Conservation (phyloP, 768 basidiomycete genomes). For the Tephrocybe rancida region DNA sequence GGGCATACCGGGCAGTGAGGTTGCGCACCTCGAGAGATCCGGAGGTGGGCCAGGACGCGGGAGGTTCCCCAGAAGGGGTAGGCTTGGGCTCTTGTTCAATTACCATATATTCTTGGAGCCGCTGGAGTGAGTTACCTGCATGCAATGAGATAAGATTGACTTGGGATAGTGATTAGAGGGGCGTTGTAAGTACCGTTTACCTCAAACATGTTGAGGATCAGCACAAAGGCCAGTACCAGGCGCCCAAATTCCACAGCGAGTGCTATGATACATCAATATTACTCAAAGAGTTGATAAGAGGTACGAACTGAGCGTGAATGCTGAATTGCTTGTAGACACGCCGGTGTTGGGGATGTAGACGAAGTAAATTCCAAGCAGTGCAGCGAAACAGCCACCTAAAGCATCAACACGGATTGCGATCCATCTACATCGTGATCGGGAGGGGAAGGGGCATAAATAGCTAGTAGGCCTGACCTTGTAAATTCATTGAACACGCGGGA, state of each 20-base stretch:
- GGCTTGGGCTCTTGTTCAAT: slow-evolving; percentile 57
- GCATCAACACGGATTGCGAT: slow-evolving; percentile 53
- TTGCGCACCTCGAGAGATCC: slow-evolving; percentile 13
- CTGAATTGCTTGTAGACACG: slow-evolving; percentile 13
- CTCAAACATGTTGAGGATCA: slow-evolving; percentile 42
- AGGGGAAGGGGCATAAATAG: too few relatives aligned
- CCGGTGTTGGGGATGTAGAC: slow-evolving; percentile 51
- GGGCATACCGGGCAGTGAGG: slow-evolving; percentile 54
- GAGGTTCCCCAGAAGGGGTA: slow-evolving; percentile 41
- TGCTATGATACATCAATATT: not conserved
- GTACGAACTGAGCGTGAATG: slow-evolving; percentile 15
- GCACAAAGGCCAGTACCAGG: slow-evolving; percentile 49
- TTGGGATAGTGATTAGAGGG: not conserved
- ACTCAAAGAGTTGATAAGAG: not conserved
- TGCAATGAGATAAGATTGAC: not conserved
- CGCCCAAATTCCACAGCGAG: slow-evolving; percentile 49
- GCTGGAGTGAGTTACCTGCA: slow-evolving; percentile 50
- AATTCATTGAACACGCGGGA: slow-evolving; percentile 51
- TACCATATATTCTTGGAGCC: slow-evolving; percentile 62
- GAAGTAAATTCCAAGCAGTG: slow-evolving; percentile 53
- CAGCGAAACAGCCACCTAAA: slow-evolving; percentile 55
- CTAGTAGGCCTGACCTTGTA: slow-evolving; percentile 7
- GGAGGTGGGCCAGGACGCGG: slow-evolving; percentile 62
- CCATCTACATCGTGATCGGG: slow-evolving; percentile 43
- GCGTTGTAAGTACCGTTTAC: slow-evolving; percentile 39